Base-by-base conservation (phyloP, 192 early-diverging fungal genomes). In the Coemansia sp. region DNA sequence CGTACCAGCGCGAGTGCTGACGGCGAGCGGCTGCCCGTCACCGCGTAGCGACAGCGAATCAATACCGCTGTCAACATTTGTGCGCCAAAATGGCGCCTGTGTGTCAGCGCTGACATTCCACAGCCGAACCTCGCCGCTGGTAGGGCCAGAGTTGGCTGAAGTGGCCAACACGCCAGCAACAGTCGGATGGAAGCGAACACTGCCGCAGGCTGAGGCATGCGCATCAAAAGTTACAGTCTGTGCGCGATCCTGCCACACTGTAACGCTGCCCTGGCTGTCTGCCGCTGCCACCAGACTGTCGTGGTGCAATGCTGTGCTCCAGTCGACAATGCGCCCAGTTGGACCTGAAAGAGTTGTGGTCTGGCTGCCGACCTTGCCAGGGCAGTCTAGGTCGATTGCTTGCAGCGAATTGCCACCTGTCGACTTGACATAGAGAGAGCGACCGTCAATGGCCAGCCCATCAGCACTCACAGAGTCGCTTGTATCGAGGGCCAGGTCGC, bases 141-240 rank as follows among this genome's bases (percentile, higher is more conserved):
- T 60, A 52, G 52, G n/a, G 49, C 55, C 47, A 48, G 52, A 40
- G 34, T 42, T 60, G 2, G 60, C 49, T 11, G 59, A 51, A 21
- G 77, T 64, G 19, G 62, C 71, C 19, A 80, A 2, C 8, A 74
- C 21, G 1, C 62, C 60, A 4, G 78, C 64, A 31, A 74, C 78
- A 17, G 78, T 81, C 14, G 78, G 72, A 22, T 74, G 72, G 51
- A 81, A 81, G n/a, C 48, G 40, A 1, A 57, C 68, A 19, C 48
- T 74, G 19, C 15, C 44, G 59, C 78, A 74, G 11, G 65, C 62
- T 5, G 56, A 21, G 5, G 23, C 17, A 31, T 81, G 68, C 0
- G 68, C 72, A 15, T 26, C 21, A 4, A 75, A 47, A 5, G 21
- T 40, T 15, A 55, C 21, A 12, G 28, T 36, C 17, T 42, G 55